Evolutionary conservation across 176 grass and related monocot species (phyloP).

Genomic region (Oryza nivara): DNA sequence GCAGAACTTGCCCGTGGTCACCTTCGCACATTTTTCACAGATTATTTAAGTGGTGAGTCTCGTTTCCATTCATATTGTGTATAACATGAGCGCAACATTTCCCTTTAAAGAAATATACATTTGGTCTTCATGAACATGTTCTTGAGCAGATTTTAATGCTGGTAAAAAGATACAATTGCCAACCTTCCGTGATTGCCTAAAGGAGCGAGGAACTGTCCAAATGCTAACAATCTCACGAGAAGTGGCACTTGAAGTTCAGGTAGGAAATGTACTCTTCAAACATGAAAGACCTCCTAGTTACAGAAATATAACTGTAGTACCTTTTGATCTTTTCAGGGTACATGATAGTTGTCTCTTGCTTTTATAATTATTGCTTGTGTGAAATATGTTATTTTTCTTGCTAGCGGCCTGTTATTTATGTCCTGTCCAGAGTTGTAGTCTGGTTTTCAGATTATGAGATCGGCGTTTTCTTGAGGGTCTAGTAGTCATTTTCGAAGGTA

Average conservation of each 20-base stretch:
- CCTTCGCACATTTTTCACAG: constrained; percentile 79
- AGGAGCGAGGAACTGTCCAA: constrained; percentile 82
- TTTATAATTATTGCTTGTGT: not conserved
- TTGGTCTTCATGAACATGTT: constrained; percentile 25
- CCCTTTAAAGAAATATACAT: not conserved
- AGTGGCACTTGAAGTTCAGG: constrained; percentile 98
- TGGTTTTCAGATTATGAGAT: not conserved
- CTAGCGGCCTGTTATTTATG: not conserved
- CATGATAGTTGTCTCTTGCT: not conserved
- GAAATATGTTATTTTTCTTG: not conserved
- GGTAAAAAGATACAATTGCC: constrained; percentile 84
- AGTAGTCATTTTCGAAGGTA: not conserved
- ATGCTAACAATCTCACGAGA: constrained; percentile 92
- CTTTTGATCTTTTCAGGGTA: not conserved
- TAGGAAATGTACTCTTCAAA: constrained; percentile 37
- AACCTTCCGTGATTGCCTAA: constrained; percentile 85
- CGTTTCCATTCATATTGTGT: constrained; percentile 15
- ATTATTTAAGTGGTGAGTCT: constrained; percentile 88
- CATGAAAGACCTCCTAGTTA: constrained; percentile 18
- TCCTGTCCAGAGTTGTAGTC: not conserved
- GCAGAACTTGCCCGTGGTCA: constrained; percentile 80
- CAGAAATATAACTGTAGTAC: not conserved
- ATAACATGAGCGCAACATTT: not conserved
- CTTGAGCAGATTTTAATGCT: constrained; percentile 71
- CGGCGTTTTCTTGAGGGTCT: not conserved